These are phyloP conservation scores for Monosporascus sp. DNA, from an alignment of 2,329 filamentous ascomycete species.

Conservation along the genomic window DNA sequence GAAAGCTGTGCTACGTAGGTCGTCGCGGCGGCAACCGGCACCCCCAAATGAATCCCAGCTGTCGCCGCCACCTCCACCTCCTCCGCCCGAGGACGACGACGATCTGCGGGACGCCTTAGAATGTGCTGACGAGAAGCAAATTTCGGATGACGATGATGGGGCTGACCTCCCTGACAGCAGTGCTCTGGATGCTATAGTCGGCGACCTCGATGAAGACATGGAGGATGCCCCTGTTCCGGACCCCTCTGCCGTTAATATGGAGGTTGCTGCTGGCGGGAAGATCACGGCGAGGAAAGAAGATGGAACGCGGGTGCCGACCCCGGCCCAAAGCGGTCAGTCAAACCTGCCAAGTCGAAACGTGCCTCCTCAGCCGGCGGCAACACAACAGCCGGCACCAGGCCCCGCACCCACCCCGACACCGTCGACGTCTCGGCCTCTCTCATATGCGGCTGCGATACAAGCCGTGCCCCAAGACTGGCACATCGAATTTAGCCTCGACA, in stretches of 20 bases:
- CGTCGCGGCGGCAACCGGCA: conserved; percentile 53
- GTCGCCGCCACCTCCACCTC: conserved; percentile 46
- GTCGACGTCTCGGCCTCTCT: conserved; percentile 58
- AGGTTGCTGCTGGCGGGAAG: conserved; percentile 79
- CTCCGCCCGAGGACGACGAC: conserved; percentile 53
- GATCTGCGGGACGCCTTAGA: conserved; percentile 69
- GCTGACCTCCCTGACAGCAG: conserved; percentile 52
- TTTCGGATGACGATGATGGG: conserved; percentile 68
- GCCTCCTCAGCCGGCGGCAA: conserved; percentile 32
- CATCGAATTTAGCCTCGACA: conserved; percentile 87
- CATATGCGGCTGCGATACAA: conserved; percentile 80
- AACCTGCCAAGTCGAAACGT: conserved; percentile 32
- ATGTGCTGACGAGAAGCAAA: conserved; percentile 85
- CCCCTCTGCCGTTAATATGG: conserved; percentile 84
- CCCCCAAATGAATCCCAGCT: conserved; percentile 45
- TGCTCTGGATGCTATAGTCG: conserved; percentile 81
- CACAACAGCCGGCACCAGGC: conserved; percentile 25
- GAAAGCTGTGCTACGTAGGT: conserved; percentile 56
- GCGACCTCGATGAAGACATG: conserved; percentile 81
- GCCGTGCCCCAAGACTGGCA: conserved; percentile 89
- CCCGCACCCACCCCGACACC: conserved; percentile 30
- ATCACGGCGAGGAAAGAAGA: conserved; percentile 90
- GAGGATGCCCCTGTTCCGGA: conserved; percentile 67
- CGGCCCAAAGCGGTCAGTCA: conserved; percentile 51
- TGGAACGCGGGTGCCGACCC: conserved; percentile 79